Evolutionary conservation across 202 grass and related monocot species (phyloP).

Genomic region (Eragrostis tef): DNA sequence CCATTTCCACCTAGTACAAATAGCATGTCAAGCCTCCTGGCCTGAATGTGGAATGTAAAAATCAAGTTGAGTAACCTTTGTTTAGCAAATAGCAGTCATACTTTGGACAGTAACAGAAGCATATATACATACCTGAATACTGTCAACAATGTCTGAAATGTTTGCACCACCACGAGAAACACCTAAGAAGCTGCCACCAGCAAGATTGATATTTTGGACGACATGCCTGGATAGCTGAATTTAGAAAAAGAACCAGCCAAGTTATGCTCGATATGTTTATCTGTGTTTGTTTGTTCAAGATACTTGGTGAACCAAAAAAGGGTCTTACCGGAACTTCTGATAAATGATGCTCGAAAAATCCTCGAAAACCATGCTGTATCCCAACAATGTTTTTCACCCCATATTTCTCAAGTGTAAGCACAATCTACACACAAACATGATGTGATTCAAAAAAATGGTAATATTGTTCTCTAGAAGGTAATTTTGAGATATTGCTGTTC

Average conservation of each 20-base stretch:
- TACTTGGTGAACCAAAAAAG: slow-evolving; percentile 26
- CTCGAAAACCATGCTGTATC: slow-evolving; percentile 87
- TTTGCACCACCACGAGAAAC: slow-evolving; percentile 79
- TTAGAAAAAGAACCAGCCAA: slow-evolving; percentile 37
- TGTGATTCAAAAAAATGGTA: background rate
- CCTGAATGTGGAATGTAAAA: slow-evolving; percentile 59
- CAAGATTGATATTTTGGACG: slow-evolving; percentile 93
- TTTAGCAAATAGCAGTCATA: slow-evolving; percentile 18
- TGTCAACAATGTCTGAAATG: slow-evolving; percentile 87
- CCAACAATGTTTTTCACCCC: slow-evolving; percentile 96
- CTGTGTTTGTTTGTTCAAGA: slow-evolving; percentile 8
- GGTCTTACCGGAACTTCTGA: slow-evolving; percentile 76
- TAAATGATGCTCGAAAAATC: slow-evolving; percentile 84
- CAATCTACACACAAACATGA: slow-evolving; percentile 69
- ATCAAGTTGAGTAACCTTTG: slow-evolving; percentile 29
- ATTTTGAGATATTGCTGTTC: slow-evolving; percentile 14
- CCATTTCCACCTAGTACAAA: slow-evolving; percentile 97
- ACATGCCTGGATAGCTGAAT: slow-evolving; percentile 78
- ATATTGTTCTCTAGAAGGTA: background rate
- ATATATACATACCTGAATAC: slow-evolving; percentile 74
- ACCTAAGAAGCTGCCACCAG: slow-evolving; percentile 88
- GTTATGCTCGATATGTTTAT: slow-evolving; percentile 10
- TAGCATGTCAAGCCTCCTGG: slow-evolving; percentile 86
- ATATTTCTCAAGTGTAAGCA: slow-evolving; percentile 95
- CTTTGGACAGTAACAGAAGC: slow-evolving; percentile 23